These are phyloP conservation scores for Populus alba DNA, from an alignment of 345 rosid species.

Conservation along the genomic window DNA sequence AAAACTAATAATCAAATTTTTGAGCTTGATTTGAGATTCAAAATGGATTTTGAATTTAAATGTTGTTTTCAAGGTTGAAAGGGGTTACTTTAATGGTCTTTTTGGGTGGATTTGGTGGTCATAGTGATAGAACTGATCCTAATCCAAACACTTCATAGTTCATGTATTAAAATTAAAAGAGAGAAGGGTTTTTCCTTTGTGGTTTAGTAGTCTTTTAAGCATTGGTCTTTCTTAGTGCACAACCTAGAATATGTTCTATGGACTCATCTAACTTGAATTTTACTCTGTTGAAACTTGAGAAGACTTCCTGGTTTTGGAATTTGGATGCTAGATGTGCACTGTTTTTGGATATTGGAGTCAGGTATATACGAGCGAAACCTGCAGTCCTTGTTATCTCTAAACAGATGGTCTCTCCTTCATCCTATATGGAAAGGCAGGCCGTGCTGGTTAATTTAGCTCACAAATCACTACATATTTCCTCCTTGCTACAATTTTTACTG, in stretches of 20 bases:
- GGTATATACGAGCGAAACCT: background rate
- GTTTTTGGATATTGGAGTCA: background rate
- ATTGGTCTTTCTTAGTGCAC: background rate
- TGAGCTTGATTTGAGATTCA: no score
- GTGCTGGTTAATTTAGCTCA: background rate
- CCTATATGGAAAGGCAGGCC: background rate
- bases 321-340: background rate
- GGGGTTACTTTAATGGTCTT: background rate
- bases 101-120: background rate
- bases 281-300: no score
- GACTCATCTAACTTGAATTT: background rate
- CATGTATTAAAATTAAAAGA: background rate
- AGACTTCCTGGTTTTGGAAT: no score
- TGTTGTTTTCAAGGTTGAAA: background rate
- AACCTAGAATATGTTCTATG: background rate
- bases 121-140: background rate
- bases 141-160: background rate
- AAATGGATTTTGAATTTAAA: no score
- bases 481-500: background rate
- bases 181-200: background rate
- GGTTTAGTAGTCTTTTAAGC: background rate
- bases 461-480: background rate
- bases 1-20: no score
- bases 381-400: background rate
- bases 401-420: background rate